Evolutionary conservation across 2,329 filamentous ascomycete genomes (phyloP), one percentile per base, ranked within the genome.

Genomic region (Paradendryphiella salina): DNA sequence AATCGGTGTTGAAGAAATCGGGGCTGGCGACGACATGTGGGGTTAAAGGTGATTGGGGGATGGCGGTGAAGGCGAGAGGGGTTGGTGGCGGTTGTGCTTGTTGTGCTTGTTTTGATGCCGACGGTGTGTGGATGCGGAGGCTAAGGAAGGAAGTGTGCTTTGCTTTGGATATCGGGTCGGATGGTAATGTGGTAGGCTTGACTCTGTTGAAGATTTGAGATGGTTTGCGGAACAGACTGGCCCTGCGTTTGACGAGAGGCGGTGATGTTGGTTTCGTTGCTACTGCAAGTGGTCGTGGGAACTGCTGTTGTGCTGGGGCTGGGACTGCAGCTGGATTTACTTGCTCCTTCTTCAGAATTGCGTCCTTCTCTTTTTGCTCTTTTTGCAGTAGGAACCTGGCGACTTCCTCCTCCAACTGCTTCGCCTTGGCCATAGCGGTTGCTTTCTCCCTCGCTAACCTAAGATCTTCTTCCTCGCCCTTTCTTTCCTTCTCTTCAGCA

Each of bases 131-230:
- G 41, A 61, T 52, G 17, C 53, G 53, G 18, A 61, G 52, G 13
- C 54, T 59, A 17, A 64, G 33, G 34, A 61, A 37, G 1, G 54
- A 51, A 1, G 51, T 9, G 31, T 63, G 57, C 23, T 61, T 61
- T 2, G 54, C 54, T 8, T 34, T 46, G 3, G 46, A 13, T 8
- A 15, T 57, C 28, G 56, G 5, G 14, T 44, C 17, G 36, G 38
- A n/a, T 4, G 39, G 21, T 31, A 21, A 15, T 1, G 45, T n/a
- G 26, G 21, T 5, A 31, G 39, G 18, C 32, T 43, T 57, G 4
- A 51, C 40, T n/a, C 46, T 50, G 8, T 20, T 23, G 15, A 52
- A 53, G 20, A 58, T 39, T 17, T 56, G 31, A 5, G 58, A 52
- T 2, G 59, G 20, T n/a, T 48, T 52, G 26, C 48, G 52, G 41